Base-by-base conservation (phyloP, 2,329 filamentous ascomycete species). In the Claviceps lovelessii region DNA sequence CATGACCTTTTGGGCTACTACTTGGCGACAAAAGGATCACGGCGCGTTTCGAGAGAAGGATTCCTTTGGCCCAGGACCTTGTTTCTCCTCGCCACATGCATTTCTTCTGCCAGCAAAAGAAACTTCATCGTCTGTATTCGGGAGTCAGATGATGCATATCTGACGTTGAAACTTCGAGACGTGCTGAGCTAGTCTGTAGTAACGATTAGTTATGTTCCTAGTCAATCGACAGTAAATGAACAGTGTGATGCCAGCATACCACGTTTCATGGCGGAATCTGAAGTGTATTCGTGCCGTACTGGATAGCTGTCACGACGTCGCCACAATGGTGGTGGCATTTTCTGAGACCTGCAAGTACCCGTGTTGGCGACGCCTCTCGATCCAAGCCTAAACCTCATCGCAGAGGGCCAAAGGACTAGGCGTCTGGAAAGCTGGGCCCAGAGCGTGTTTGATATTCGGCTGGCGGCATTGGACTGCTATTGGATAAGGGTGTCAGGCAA, bases 321-420 rank as follows among this genome's bases (percentile, higher is more conserved):
- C 33, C 47, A 48, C 51, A 54, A 31, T 49, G 44, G 35, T 44
- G 52, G 49, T 56, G 49, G 53, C 58, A 55, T 54, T 54, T 56
- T 56, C 53, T 47, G 53, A 55, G 46, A 44, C 50, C 56, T 60
- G 59, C 58, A 59, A 55, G 51, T 56, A 59, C 54, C 59, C 58
- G 59, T 55, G 41, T 57, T 51, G 58, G 51, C 49, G 59, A 54
- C 54, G 55, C 54, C 59, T 58, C 39, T 54, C 37, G 54, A 56
- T 56, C 49, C 56, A 47, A 52, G 47, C 19, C 48, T 28, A 53
- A 29, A 46, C 13, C 35, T 42, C 48, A 49, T n/a, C 55, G 48
- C 50, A 56, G 54, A 48, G 55, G 37, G 29, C 45, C 9, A 56
- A 53, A 48, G 55, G 37, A 33, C 45, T 7, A 19, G 23, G 45